Base-by-base conservation (phyloP, 805 yeast genomes). In the Wickerhamiella sergipiensis region DNA sequence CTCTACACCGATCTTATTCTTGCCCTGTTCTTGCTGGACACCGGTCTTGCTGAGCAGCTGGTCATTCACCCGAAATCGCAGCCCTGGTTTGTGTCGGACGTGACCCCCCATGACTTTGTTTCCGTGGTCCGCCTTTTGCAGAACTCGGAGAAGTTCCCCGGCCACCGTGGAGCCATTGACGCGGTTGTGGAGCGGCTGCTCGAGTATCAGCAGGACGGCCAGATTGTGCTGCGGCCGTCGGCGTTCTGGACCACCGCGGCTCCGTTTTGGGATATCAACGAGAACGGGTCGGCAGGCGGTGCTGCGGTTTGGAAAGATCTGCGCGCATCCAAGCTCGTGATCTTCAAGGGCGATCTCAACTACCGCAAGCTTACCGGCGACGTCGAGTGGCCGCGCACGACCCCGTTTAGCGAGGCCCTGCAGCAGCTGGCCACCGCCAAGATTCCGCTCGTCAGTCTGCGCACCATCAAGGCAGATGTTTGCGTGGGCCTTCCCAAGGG, bases 1-100 rank as follows among this genome's bases (percentile, higher is more conserved):
- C 76, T 92, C 45, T 92, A 80, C 64, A 84, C 95, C n/a, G 96
- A 88, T 62, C 67, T 86, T 58, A 70, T 81, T 52, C 68, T 84
- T 43, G 71, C 81, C 2, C 66, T 83, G 46, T 82, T 83, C 64
- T 60, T 85, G 54, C 67, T 92, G 22, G 95, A 89, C 59, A 67
- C 85, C 15, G 76, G 77, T n/a, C 64, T 89, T 21, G 81, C 78
- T 15, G 68, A 71, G 21, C 70, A 76, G 51, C 78, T 90, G 53
- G 81, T 79, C 18, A 72, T 89, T 55, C 98, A 92, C 66, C 87
- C 95, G 56, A 92, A 92, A 66, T 78, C 80, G 48, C 77, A 88
- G 53, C 97, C 97, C 33, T 92, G 97, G 94, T 90, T 92, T 82
- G 97, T 92, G 18, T 85, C 95, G 58, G 99, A 92, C 66, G 94